Percentiles rank a stretch among this genome's conserved stretches.
phyloP scores from a whole-genome alignment of 2,329 filamentous ascomycete species.

The Aureobasidium sp. region DNA sequence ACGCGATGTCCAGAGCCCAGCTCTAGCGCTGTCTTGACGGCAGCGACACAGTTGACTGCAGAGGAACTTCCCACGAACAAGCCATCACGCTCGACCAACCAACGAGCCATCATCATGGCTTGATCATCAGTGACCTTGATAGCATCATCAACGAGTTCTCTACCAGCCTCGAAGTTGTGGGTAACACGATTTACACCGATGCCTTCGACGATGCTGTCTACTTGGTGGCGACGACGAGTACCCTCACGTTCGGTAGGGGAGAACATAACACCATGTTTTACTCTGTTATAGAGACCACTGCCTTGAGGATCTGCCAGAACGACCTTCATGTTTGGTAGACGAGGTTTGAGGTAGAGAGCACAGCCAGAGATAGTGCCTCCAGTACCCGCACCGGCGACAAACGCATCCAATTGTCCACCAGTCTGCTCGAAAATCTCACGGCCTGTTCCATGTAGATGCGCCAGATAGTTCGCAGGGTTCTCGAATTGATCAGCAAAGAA shows the following conservation, averaged over 20 bases:
- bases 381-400: constrained; percentile 95
- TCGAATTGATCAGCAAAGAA: constrained; percentile 98
- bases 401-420: constrained; percentile 85
- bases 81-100: constrained; percentile 95
- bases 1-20: constrained; percentile 90
- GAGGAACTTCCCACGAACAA: constrained; percentile 96
- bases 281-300: constrained; percentile 92
- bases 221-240: too few species aligned
- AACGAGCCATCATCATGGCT: constrained; percentile 98
- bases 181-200: constrained; percentile 98
- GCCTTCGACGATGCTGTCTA: constrained; percentile 98
- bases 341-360: constrained; percentile 89
- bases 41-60: constrained; percentile 94
- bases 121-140: constrained; percentile 91
- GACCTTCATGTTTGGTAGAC: constrained; percentile 80
- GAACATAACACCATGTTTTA: constrained; percentile 84
- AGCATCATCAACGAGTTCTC: constrained; percentile 86
- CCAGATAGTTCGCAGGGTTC: constrained; percentile 92
- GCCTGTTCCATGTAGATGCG: constrained; percentile 96
- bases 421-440: constrained; percentile 99
- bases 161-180: constrained; percentile 90
- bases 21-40: constrained; percentile 92
- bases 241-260: constrained; percentile 84
- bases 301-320: constrained; percentile 96
- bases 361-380: constrained; percentile 91